Base-by-base conservation (phyloP, 495 filamentous ascomycete species). In the Margaritispora aquatica region DNA sequence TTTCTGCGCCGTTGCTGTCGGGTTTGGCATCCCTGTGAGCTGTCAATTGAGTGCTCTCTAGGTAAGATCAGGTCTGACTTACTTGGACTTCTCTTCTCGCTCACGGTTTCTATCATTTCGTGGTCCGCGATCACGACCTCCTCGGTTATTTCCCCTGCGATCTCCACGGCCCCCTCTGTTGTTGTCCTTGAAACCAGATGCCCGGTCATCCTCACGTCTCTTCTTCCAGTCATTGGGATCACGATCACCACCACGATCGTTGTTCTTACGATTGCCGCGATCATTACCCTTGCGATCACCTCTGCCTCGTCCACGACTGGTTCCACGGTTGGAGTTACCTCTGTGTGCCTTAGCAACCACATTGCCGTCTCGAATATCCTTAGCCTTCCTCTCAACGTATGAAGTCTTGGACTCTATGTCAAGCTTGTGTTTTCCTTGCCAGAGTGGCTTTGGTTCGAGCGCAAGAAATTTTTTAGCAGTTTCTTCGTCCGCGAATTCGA, bases 401-500 rank as follows among this genome's bases (percentile, higher is more conserved):
- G 84, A 85, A 63, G 82, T 81, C 84, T 97, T 97, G 72, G 82
- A 84, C 79, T 86, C 89, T 75, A 96, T 85, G 58, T 80, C 56
- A 10, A 97, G 76, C 15, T 86, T 80, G 13, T 88, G 81, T 51
- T 85, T 70, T 38, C 78, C 90, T 61, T 91, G 84, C 83, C 84
- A 96, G 62, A 84, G 82, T 51, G 93, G 93, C 70, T 89, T 86
- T n/a, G 87, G 82, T 38, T 92, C 85, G 8, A 92, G 73, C 1
- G 76, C 83, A 44, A 96, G 74, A 73, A 97, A 97, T 17, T 80
- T 80, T 67, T 90, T 77, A 64, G 88, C 84, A 23, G 83, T 80
- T 51, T 93, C 88, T 59, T 88, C 85, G 53, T 80, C 79, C 29
- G 76, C 76, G 69, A 97, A 97, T 73, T 97, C 92, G 53, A 97